Base-by-base conservation (phyloP, 1,139 yeast species). In the Hyphopichia buzzinii region DNA sequence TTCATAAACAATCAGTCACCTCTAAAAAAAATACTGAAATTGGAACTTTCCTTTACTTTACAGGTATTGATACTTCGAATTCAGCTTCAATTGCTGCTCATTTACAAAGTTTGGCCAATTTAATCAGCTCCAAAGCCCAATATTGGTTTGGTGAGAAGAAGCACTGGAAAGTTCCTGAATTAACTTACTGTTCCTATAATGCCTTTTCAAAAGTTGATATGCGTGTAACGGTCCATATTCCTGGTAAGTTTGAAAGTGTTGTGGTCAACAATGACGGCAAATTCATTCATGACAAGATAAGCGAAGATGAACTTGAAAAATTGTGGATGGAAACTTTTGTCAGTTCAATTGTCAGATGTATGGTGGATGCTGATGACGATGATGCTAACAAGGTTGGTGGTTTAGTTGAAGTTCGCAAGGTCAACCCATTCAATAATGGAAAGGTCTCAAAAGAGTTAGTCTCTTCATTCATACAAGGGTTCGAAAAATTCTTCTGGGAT, bases 131-230 rank as follows among this genome's bases (percentile, higher is more conserved):
- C 35, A 70, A 68, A 44, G 64, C 76, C 8, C 83, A 77, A 50
- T 63, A 71, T 43, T 77, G 94, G 63, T 77, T 77, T 57, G 75
- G 76, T 11, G 87, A 84, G 54, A 76, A 75, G 46, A 84, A 80
- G 44, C 76, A 75, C 49, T 88, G 89, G 84, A 81, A 79, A 52
- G 84, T 88, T 11, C 82, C 82, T 31, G 79, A 84, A 46, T 84
- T 90, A 38, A 59, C 63, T 3, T 66, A 73, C 40, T 66, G 72
- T 55, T 37, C 74, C 46, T 67, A 57, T 48, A 54, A 70, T 61
- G 81, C 84, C 3, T 84, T 87, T 50, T 72, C 84, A 4, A 70
- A 72, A 39, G 67, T 77, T 14, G 96, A 87, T 53, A 72, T 84
- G 47, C 72, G 94, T 29, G 89, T 87, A 6, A 69, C 79, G 16